These are phyloP conservation scores for Chloris gayana DNA, from an alignment of 176 grass and related monocot species.

Conservation along the genomic window DNA sequence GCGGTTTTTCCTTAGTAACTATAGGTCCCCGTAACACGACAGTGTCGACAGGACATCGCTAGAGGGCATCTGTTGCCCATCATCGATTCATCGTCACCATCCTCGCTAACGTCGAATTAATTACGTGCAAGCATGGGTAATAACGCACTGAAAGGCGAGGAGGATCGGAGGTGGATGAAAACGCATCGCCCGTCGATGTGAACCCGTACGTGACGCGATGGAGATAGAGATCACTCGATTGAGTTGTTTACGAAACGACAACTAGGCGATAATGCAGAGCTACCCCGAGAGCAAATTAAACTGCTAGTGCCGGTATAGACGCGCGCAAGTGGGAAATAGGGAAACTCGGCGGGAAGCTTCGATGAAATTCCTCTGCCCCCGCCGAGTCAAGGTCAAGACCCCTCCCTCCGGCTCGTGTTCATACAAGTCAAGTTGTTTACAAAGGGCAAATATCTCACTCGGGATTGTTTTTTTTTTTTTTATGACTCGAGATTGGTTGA, in stretches of 20 bases:
- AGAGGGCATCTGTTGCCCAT: neutral
- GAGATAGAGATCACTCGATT: neutral
- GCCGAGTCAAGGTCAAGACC: neutral
- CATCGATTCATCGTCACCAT: too few species aligned
- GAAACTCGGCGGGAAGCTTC: neutral
- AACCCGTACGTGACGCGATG: neutral
- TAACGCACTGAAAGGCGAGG: too few species aligned
- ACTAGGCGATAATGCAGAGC: neutral
- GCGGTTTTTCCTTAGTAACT: neutral
- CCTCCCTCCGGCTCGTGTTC: neutral
- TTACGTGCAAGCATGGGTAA: neutral
- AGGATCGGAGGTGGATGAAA: neutral
- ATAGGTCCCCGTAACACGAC: neutral
- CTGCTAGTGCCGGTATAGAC: too few species aligned
- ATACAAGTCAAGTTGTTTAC: neutral
- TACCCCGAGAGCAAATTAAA: too few species aligned
- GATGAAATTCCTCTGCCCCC: neutral
- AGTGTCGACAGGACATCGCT: too few species aligned
- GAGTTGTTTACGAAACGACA: neutral
- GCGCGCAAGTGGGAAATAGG: constrained; percentile 5
- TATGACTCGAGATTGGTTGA: too few species aligned
- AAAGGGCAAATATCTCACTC: neutral
- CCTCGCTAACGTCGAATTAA: neutral
- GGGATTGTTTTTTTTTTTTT: too few species aligned
- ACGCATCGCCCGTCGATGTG: neutral